Conservation (phyloP, 2,329 filamentous ascomycete species). For the Karstenula rhodostoma region DNA sequence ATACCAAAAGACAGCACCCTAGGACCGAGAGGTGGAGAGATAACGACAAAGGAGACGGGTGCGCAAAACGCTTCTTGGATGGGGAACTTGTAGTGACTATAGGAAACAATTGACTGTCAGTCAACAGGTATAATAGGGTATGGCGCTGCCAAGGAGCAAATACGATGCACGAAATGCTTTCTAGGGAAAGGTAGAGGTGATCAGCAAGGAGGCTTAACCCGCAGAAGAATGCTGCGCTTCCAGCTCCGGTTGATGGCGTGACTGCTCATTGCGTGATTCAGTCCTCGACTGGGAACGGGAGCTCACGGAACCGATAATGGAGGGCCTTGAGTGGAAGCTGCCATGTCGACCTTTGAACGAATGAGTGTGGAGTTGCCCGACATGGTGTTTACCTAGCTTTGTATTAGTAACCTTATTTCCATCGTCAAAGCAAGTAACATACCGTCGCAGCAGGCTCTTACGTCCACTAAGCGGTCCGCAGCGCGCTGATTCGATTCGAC, state of each 20-base stretch:
- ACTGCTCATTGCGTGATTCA: slow-evolving; percentile 34
- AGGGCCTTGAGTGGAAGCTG: slow-evolving; percentile 37
- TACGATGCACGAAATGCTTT: slow-evolving; percentile 19
- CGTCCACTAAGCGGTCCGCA: slow-evolving; percentile 86
- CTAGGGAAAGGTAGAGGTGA: slow-evolving; percentile 18
- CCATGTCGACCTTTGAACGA: slow-evolving; percentile 43
- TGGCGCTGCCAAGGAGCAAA: slow-evolving; percentile 25
- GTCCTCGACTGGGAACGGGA: slow-evolving; percentile 44
- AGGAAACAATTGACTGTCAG: slow-evolving; percentile 40
- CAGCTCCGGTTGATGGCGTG: slow-evolving; percentile 34
- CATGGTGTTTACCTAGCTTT: slow-evolving; percentile 58
- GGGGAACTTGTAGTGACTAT: slow-evolving; percentile 32
- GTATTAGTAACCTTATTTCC: slow-evolving; percentile 23
- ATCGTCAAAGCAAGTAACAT: slow-evolving; percentile 52
- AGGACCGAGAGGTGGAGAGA: slow-evolving; percentile 36
- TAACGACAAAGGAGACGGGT: slow-evolving; percentile 43
- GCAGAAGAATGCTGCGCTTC: slow-evolving; percentile 37
- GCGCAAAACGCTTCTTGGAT: slow-evolving; percentile 23
- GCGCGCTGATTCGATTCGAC: slow-evolving; percentile 81
- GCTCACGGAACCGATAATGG: slow-evolving; percentile 42
- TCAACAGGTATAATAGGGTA: slow-evolving; percentile 34
- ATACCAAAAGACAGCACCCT: slow-evolving; percentile 36
- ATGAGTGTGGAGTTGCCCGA: slow-evolving; percentile 53
- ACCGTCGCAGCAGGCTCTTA: slow-evolving; percentile 97
- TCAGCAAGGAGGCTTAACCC: slow-evolving; percentile 30